A percentile compares a stretch with the other conserved stretches of the same genome.
phyloP scores from a whole-genome alignment of 768 basidiomycete species.

The Lactarius evosmus region DNA sequence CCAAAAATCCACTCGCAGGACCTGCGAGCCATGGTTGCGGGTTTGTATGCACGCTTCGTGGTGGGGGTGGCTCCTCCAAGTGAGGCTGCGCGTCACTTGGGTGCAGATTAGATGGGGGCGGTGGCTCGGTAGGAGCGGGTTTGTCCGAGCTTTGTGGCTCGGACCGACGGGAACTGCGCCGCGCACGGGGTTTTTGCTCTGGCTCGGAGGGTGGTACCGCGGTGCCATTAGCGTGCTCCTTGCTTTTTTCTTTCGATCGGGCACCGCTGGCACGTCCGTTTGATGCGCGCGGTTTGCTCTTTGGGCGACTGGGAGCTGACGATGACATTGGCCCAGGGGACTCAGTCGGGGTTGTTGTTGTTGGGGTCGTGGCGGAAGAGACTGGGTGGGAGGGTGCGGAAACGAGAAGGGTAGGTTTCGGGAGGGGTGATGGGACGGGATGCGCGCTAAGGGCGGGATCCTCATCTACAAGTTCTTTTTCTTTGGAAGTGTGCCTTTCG shows the following conservation, averaged over 20 bases:
- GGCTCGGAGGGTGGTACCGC: slow-evolving; percentile 2
- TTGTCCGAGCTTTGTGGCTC: slow-evolving; percentile 19
- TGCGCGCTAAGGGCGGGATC: slow-evolving; percentile 26
- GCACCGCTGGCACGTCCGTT: slow-evolving; percentile 20
- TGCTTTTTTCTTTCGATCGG: slow-evolving; percentile 25
- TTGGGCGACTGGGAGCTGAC: slow-evolving; percentile 11
- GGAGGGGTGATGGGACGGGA: slow-evolving; percentile 9
- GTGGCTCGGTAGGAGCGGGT: slow-evolving; percentile 1
- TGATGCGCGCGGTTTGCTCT: slow-evolving; percentile 17
- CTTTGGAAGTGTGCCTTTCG: slow-evolving; percentile 20
- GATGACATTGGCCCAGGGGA: slow-evolving; percentile 8
- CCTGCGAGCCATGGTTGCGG: slow-evolving; percentile 27
- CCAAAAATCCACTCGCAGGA: slow-evolving; percentile 26
- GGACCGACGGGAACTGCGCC: slow-evolving; percentile 25
- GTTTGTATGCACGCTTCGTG: slow-evolving; percentile 14
- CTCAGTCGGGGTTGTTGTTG: slow-evolving; percentile 5
- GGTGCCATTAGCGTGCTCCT: slow-evolving; percentile 16
- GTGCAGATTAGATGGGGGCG: background rate
- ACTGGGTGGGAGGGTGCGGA: slow-evolving; percentile 14
- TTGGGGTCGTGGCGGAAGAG: slow-evolving; percentile 20
- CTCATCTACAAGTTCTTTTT: slow-evolving; percentile 27
- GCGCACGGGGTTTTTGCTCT: slow-evolving; percentile 13
- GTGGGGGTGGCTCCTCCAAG: slow-evolving; percentile 12
- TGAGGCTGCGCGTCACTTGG: slow-evolving; percentile 8
- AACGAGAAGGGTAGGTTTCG: slow-evolving; percentile 8